Base-by-base conservation (phyloP, 768 basidiomycete genomes). In the Nevesoporus exiguus region DNA sequence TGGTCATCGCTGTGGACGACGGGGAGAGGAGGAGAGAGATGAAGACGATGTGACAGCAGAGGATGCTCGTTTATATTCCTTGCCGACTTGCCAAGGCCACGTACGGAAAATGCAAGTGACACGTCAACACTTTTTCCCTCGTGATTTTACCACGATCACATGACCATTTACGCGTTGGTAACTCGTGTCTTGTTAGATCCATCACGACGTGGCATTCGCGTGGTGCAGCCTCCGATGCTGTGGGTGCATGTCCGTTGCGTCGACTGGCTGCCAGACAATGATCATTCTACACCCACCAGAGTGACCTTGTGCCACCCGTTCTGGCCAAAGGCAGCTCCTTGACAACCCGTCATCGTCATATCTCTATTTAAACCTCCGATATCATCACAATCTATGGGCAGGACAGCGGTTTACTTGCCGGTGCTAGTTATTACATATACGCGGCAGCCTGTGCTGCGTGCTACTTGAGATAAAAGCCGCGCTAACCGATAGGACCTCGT, bases 1-100 rank as follows among this genome's bases (percentile, higher is more conserved):
- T 52, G 43, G 68, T 66, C 68, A 67, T 69, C 66, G 48, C 59
- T 39, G 53, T 54, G 55, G 55, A 57, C 57, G 65, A 61, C 56
- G 46, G 4, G 10, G 61, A 54, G 49, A 13, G 25, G 45, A 25
- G 29, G 37, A 55, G 31, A 51, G 33, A 53, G 47, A 55, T 52
- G 55, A 55, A 3, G 65, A 40, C 33, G 53, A 7, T 5, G 43
- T 25, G 52, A 41, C 2, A 33, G 36, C 21, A 54, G 51, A 57
- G 53, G 55, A 24, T 24, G 14, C 25, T 48, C 29, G 49, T 64
- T 66, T 67, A 68, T 66, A 64, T 62, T 34, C 55, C 47, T 49
- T 31, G 27, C 37, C 42, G 15, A 11, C 37, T 25, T 15, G 3
- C 34, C 34, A 36, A 19, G 51, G 66, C 67, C 66, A 67, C 67